Evolutionary conservation across 2,329 filamentous ascomycete species (phyloP), one percentile per base, ranked within the genome.

Genomic region (Blastomyces percursus): DNA sequence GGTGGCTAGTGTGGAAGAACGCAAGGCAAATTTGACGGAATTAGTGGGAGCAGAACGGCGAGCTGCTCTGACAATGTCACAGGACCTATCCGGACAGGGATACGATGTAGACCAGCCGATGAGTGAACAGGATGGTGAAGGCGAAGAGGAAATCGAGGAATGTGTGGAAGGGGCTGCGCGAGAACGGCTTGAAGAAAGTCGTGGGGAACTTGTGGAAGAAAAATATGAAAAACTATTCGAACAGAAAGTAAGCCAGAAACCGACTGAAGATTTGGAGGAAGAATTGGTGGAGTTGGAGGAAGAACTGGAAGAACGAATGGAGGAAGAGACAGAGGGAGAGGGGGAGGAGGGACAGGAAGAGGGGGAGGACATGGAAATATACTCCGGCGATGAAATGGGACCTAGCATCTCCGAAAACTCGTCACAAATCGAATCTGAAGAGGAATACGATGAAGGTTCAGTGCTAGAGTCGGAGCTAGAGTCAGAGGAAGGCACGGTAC

Each of bases 211-310:
- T 52, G 21, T 12, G 51, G 60, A 9, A 8, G 21, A 58, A 6
- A 61, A 64, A 32, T 40, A 32, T 14, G 63, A 62, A n/a, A 60
- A 64, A 24, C 1, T 58, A 64, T 12, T 63, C 64, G 32, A 64
- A 66, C 50, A 64, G 59, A 48, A 50, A 62, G 35, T 30, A 44
- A 30, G 42, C 38, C 1, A 60, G 51, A 57, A n/a, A 57, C 35
- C n/a, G 9, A 19, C 27, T 5, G 57, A 59, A 35, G 42, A 46
- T 24, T 8, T 48, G 30, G 57, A 59, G 24, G 57, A 59, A 59
- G 57, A 48, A 11, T 35, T 35, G 21, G 16, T 19, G n/a, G 55
- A 58, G 24, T 40, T 58, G 3, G n/a, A 42, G 16, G 55, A 58
- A 44, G 38, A 42, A 19, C 11, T 58, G 24, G 55, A 58, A 30